Evolutionary conservation across 2,329 filamentous ascomycete genomes (phyloP), one percentile per base, ranked within the genome.

Genomic region (Keithomyces neogunnii): DNA sequence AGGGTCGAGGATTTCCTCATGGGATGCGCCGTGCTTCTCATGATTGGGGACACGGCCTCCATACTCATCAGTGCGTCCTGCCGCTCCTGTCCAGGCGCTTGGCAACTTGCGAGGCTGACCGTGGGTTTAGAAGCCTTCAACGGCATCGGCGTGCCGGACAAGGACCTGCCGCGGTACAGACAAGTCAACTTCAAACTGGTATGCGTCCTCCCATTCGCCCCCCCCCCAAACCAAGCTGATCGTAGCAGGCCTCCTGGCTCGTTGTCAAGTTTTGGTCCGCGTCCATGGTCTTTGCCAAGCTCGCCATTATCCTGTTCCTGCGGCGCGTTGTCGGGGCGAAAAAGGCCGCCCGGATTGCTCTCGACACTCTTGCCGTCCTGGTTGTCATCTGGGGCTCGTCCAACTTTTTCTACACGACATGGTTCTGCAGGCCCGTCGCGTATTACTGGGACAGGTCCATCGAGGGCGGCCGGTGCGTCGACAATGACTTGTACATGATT

Each of bases 281-380:
- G 7, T 54, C 51, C 9, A 53, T 54, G 49, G 33, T 51, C 5
- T 50, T 48, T 47, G 50, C 40, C 50, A 49, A 51, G 32, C 48
- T 56, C 9, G 49, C 52, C 40, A 56, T 56, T 33, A 56, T 56
- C 13, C 31, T 56, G 19, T 54, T 56, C 31, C 44, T 56, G 19
- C 49, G 52, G 13, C 50, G 48, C 40, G 49, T 56, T 1, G 32
- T 56, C 29, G 54, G 47, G 44, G 30, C 47, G 7, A 29, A 50
- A 29, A 29, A 44, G 13, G 9, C 30, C 28, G 49, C 36, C n/a
- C 49, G 51, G 6, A 28, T 48, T 30, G 39, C 50, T 3, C 36
- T 53, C 31, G 49, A 50, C 29, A 32, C 48, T 13, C 43, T 55
- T 32, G 49, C 51, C 28, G 51, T 48, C 35, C 40, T 48, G 38